A percentile compares a stretch with the other conserved stretches of the same genome.
Evolutionary conservation across 805 yeast species (phyloP).

Genomic region (Yarrowia deformans): DNA sequence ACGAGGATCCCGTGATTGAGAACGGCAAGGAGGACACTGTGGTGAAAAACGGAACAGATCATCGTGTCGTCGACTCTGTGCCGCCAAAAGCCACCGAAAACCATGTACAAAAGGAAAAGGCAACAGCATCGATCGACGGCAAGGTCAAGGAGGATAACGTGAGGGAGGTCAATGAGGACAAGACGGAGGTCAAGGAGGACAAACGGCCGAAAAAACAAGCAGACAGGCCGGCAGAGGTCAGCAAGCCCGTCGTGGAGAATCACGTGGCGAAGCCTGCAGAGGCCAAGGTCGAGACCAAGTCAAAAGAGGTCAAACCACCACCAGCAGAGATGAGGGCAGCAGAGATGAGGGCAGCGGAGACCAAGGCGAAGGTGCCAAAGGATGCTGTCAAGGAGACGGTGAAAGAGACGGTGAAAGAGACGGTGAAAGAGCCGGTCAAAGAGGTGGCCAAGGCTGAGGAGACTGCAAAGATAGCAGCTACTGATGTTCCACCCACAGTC

Average conservation of each 20-base stretch:
- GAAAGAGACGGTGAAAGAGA: neutral
- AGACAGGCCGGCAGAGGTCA: neutral
- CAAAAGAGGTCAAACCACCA: neutral
- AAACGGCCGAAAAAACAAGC: conserved; percentile 1
- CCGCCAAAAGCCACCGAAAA: conserved; percentile 1
- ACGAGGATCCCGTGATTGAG: conserved; percentile 24
- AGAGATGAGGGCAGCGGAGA: neutral
- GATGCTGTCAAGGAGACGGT: neutral
- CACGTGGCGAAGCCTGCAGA: neutral
- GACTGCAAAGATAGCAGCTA: neutral
- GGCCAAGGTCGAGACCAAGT: neutral
- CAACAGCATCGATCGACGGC: neutral
- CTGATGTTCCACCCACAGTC: neutral
- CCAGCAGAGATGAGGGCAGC: neutral
- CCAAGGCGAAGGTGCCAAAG: neutral
- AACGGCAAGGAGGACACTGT: conserved; percentile 22
- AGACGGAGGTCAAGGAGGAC: neutral
- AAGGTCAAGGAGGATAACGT: conserved; percentile 8
- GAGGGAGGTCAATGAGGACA: neutral
- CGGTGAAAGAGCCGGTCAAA: neutral
- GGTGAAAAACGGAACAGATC: neutral
- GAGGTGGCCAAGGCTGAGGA: neutral
- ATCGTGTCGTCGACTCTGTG: neutral
- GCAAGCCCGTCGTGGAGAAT: neutral
- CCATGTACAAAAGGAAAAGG: conserved; percentile 28